phyloP scores from a whole-genome alignment of 768 basidiomycete genomes.

The Rhodotorula toruloides region DNA sequence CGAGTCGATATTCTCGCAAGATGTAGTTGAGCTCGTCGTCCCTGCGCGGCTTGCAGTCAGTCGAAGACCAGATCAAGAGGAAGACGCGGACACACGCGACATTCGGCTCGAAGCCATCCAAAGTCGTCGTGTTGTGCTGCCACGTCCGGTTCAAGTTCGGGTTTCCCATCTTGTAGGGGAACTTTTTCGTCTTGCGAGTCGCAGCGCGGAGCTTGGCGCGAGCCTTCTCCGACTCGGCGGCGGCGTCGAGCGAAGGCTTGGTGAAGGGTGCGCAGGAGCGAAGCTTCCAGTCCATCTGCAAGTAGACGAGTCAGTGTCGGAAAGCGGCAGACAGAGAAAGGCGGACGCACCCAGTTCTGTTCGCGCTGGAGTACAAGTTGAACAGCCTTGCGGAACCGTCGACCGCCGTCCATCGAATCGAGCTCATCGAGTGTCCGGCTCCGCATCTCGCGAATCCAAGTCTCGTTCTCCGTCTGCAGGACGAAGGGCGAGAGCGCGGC shows the following conservation, averaged over 20 bases:
- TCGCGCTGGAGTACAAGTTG: conserved; percentile 69
- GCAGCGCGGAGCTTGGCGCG: neutral
- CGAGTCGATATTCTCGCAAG: conserved; percentile 13
- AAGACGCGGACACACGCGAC: neutral
- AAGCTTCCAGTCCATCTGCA: conserved; percentile 70
- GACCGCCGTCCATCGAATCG: conserved; percentile 54
- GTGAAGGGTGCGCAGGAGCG: conserved; percentile 67
- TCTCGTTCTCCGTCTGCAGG: conserved; percentile 52
- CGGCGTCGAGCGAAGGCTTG: conserved; percentile 56
- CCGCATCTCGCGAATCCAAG: conserved; percentile 71
- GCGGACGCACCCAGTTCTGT: conserved; percentile 65
- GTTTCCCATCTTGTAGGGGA: conserved; percentile 26
- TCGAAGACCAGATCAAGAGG: neutral
- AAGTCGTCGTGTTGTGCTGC: conserved; percentile 4
- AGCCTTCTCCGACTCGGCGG: neutral
- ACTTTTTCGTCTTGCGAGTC: neutral
- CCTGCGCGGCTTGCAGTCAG: neutral
- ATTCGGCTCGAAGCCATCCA: conserved; percentile 17
- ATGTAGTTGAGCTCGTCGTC: conserved; percentile 17
- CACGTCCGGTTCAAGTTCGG: conserved; percentile 5
- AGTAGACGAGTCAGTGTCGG: neutral
- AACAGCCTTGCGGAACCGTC: conserved; percentile 69
- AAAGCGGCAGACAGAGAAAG: no score
- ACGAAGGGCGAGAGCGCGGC: conserved; percentile 14
- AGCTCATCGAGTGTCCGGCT: conserved; percentile 57